Percentiles rank a stretch among this genome's conserved stretches.
Conservation (phyloP, 176 grass and related monocot genomes). For the Eleusine indica region DNA sequence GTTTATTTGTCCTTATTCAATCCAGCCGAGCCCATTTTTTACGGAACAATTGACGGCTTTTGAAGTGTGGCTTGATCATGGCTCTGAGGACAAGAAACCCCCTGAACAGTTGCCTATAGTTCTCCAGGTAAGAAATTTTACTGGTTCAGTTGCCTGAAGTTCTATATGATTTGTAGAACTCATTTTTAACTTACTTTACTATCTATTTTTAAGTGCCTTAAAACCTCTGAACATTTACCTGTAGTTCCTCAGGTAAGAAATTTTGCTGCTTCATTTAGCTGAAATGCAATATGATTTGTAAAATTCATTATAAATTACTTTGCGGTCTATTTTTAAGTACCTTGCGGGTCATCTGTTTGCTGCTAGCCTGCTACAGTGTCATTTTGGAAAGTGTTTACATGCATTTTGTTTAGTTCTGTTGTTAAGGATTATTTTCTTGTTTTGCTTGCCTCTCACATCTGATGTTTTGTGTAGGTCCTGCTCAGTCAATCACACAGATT, state of each 20-base stretch:
- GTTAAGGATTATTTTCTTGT: slow-evolving; percentile 15
- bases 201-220: slow-evolving; percentile 37
- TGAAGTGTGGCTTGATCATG: slow-evolving; percentile 99
- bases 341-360: not conserved
- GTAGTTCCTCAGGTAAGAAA: slow-evolving; percentile 92
- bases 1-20: slow-evolving; percentile 39
- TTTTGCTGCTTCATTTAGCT: slow-evolving; percentile 24
- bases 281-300: not conserved
- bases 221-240: slow-evolving; percentile 90
- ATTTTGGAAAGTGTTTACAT: slow-evolving; percentile 13
- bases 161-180: slow-evolving; percentile 24
- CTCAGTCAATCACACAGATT: slow-evolving; percentile 98
- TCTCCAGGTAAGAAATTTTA: slow-evolving; percentile 77
- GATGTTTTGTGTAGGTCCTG: slow-evolving; percentile 69
- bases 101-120: slow-evolving; percentile 98
- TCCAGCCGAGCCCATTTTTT: slow-evolving; percentile 96
- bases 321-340: not conserved
- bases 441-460: slow-evolving; percentile 20
- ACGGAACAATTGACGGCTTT: slow-evolving; percentile 97
- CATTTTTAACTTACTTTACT: slow-evolving; percentile 23
- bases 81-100: slow-evolving; percentile 87
- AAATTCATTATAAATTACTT: not conserved
- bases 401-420: not conserved
- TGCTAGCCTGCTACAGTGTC: not conserved
- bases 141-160: not conserved